Percentiles rank a stretch among this genome's conserved stretches.
Evolutionary conservation across 2,329 filamentous ascomycete species (phyloP).

Genomic region (Diaporthe australafricana): DNA sequence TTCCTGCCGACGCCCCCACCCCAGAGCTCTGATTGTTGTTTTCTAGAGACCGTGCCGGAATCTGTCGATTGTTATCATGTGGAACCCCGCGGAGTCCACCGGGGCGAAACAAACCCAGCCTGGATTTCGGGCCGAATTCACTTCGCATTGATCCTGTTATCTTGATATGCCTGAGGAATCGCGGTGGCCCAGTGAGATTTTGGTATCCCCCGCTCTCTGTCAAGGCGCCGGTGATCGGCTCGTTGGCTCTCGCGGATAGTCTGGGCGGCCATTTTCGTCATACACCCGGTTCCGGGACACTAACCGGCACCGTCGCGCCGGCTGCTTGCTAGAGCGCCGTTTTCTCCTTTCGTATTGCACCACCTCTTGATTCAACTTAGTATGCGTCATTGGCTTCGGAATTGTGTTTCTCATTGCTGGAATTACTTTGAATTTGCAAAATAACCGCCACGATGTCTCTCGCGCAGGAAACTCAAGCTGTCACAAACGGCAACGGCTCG

Average conservation of each 20-base stretch:
- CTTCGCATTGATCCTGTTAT: background rate
- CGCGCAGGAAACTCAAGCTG: background rate
- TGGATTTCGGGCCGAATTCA: background rate
- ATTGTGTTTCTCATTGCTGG: background rate
- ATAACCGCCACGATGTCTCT: background rate
- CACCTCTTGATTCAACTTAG: background rate
- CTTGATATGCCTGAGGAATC: background rate
- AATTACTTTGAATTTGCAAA: background rate
- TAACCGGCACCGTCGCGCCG: background rate
- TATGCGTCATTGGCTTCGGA: background rate
- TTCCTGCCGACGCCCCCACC: background rate
- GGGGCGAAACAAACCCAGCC: background rate
- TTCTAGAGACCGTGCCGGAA: background rate
- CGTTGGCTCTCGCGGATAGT: slow-evolving; percentile 9
- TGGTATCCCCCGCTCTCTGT: slow-evolving; percentile 16
- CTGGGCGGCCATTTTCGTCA: background rate
- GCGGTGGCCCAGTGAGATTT: background rate
- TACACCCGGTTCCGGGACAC: background rate
- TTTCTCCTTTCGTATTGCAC: background rate
- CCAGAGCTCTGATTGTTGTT: background rate
- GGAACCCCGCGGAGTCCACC: slow-evolving; percentile 1
- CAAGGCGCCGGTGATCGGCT: slow-evolving; percentile 15
- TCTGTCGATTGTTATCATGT: background rate
- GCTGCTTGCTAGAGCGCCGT: background rate
- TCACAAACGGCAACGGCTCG: too few relatives aligned